These are phyloP conservation scores for Ogataea corticis DNA, from an alignment of 805 yeast species.

Conservation along the genomic window DNA sequence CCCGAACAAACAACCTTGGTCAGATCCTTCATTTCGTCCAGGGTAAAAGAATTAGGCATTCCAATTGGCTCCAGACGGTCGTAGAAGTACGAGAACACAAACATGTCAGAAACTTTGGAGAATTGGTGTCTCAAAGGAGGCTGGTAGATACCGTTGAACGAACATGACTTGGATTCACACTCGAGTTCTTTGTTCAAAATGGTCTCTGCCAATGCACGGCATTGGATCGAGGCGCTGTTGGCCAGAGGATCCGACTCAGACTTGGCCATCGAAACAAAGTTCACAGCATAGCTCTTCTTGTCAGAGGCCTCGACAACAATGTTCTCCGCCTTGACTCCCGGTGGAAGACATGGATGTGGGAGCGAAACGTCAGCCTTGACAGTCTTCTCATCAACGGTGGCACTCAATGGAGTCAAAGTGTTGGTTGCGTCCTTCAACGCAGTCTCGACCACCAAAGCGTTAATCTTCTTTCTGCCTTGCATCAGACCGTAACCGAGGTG, in stretches of 20 bases:
- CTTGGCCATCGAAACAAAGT: constrained; percentile 34
- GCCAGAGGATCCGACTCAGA: constrained; percentile 30
- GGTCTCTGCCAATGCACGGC: constrained; percentile 80
- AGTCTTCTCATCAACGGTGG: constrained; percentile 38
- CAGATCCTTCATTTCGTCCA: constrained; percentile 79
- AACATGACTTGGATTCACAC: constrained; percentile 80
- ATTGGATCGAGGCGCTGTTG: constrained; percentile 70
- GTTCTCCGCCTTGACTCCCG: constrained; percentile 59
- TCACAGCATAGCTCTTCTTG: constrained; percentile 31
- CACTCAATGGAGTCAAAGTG: constrained; percentile 30
- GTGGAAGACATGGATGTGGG: constrained; percentile 86
- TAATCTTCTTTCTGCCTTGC: constrained; percentile 87
- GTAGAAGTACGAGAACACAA: constrained; percentile 90
- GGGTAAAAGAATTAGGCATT: constrained; percentile 86
- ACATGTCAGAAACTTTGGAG: constrained; percentile 72
- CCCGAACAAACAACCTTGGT: constrained; percentile 88
- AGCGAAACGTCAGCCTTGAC: constrained; percentile 45
- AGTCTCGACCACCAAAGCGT: constrained; percentile 53
- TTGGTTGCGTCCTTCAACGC: constrained; percentile 27
- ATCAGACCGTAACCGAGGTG: constrained; percentile 95
- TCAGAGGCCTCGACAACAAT: constrained; percentile 59
- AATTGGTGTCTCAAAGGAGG: constrained; percentile 85
- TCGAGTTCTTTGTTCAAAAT: constrained; percentile 79
- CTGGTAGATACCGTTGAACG: constrained; percentile 96
- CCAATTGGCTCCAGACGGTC: constrained; percentile 94